Evolutionary conservation across 306 rosid genomes (phyloP).

Genomic region (Gleditsia sinensis): DNA sequence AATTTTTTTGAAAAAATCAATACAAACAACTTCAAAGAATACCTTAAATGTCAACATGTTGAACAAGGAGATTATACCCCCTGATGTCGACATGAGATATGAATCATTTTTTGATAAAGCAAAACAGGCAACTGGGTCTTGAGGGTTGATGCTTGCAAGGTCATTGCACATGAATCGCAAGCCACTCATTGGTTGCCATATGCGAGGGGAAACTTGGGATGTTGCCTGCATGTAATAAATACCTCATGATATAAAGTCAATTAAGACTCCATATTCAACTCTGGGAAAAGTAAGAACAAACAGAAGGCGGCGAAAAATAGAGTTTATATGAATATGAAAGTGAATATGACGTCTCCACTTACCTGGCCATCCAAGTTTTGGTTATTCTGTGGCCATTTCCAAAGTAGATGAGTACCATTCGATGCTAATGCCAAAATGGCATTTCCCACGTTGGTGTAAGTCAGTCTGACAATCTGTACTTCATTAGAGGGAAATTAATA

Average conservation of each 20-base stretch:
- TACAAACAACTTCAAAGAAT: not conserved
- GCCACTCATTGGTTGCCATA: conserved; percentile 33
- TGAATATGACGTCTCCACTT: not conserved
- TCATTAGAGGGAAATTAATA: conserved; percentile 2
- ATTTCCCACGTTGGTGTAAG: conserved; percentile 42
- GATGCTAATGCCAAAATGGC: conserved; percentile 45
- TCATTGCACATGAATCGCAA: conserved; percentile 40
- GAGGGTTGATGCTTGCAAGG: not conserved
- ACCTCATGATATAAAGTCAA: not conserved
- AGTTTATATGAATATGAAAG: not conserved
- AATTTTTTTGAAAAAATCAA: too few relatives aligned
- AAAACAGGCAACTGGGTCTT: conserved; percentile 32
- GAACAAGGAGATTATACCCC: conserved; percentile 42
- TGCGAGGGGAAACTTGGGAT: conserved; percentile 24
- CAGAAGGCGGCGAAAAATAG: not conserved
- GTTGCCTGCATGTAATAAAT: conserved; percentile 36
- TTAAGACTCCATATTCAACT: conserved; percentile 2
- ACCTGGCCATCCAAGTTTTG: conserved; percentile 27
- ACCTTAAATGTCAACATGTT: conserved; percentile 41
- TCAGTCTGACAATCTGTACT: conserved; percentile 43
- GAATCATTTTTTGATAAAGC: conserved; percentile 40
- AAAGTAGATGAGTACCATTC: conserved; percentile 39
- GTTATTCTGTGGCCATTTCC: conserved; percentile 47
- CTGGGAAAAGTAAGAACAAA: not conserved
- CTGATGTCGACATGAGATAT: conserved; percentile 46